Percentiles rank a stretch among this genome's conserved stretches.
These are phyloP conservation scores for Chalaropsis ovoidea DNA, from an alignment of 2,329 filamentous ascomycete species.

Conservation along the genomic window DNA sequence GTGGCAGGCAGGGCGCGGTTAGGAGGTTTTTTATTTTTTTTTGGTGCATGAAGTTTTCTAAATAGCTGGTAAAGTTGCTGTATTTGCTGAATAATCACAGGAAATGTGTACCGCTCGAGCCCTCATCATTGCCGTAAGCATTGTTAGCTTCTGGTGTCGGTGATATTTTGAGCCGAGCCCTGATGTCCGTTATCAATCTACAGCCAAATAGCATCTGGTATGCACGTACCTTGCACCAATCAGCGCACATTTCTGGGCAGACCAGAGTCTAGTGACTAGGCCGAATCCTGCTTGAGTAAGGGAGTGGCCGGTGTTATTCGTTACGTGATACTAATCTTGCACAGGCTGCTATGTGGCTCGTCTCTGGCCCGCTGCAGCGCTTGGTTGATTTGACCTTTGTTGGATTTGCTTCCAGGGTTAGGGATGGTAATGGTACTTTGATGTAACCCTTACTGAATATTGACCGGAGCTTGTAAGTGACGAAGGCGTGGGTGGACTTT, in stretches of 20 bases:
- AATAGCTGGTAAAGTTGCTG: no score
- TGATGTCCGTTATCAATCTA: background rate
- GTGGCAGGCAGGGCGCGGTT: no score
- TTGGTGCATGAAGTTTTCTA: no score
- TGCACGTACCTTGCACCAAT: background rate
- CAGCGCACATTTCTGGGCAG: background rate
- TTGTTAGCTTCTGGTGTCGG: background rate
- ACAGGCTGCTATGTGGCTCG: background rate
- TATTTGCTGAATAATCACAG: no score
- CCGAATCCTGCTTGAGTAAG: background rate
- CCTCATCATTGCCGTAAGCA: background rate
- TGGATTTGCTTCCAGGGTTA: background rate
- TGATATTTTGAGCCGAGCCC: background rate
- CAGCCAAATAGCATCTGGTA: background rate
- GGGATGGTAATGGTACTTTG: no score
- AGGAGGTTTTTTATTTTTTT: no score
- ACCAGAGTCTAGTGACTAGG: background rate
- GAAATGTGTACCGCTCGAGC: background rate
- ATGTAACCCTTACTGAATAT: no score
- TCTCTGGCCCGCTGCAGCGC: background rate
- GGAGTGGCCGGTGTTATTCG: background rate
- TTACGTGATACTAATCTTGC: conserved; percentile 7
- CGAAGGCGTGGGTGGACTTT: no score
- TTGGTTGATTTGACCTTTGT: background rate
- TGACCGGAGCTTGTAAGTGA: no score